Conservation (phyloP, 148 eudicot species). For the Rhododendron henanense region DNA sequence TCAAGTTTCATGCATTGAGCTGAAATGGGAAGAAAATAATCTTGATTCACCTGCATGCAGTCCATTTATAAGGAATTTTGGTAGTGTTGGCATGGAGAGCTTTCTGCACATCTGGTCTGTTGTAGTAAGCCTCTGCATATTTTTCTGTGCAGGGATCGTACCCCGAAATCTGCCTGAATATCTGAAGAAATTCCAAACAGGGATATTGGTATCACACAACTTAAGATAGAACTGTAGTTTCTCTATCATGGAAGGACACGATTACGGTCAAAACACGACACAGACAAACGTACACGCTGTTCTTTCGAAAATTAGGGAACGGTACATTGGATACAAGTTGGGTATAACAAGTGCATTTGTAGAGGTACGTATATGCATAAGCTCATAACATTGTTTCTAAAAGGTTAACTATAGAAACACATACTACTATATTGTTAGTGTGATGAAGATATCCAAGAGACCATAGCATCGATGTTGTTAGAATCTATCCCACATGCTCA, state of each 20-base stretch:
- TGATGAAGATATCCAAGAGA: not conserved
- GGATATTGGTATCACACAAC: not conserved
- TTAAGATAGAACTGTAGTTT: not conserved
- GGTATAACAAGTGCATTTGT: not conserved
- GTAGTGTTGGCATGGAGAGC: slow-evolving; percentile 83
- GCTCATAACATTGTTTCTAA: not conserved
- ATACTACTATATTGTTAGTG: not conserved
- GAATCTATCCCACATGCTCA: no score
- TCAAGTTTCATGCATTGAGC: not conserved
- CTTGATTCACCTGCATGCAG: slow-evolving; percentile 72
- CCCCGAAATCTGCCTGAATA: slow-evolving; percentile 53
- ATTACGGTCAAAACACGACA: not conserved
- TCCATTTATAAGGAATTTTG: slow-evolving; percentile 79
- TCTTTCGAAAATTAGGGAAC: not conserved
- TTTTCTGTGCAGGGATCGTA: slow-evolving; percentile 97
- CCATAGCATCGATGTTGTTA: no score
- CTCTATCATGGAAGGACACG: not conserved
- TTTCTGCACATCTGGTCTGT: slow-evolving; percentile 84
- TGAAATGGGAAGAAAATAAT: not conserved
- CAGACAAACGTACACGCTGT: not conserved
- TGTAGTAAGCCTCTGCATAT: slow-evolving; percentile 81
- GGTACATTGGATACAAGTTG: not conserved
- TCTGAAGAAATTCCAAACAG: slow-evolving; percentile 23
- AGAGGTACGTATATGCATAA: not conserved
- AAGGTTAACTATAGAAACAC: not conserved